Base-by-base conservation (phyloP, 306 rosid species). In the Delonix regia region DNA sequence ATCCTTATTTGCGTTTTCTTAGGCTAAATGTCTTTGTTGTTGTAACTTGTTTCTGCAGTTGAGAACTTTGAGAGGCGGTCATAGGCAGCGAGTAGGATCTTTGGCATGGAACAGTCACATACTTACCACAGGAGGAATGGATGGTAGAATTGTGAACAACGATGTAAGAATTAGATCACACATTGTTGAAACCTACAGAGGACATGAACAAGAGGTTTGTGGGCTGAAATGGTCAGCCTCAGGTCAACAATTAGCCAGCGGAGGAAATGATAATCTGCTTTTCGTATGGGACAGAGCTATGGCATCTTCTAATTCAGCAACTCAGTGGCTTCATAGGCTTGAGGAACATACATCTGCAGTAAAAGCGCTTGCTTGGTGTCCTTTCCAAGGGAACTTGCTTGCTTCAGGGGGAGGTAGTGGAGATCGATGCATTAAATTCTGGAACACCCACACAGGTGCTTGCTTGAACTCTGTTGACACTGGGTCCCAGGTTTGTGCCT, bases 391-490 rank as follows among this genome's bases (percentile, higher is more conserved):
- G 45, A 89, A 87, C 53, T 72, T 89, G 71, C 61, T 89, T 4
- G 89, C 88, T 13, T 57, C 91, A 0, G 91, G 91, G 9, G 91
- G 91, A 49, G 89, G 93, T 4, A 82, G 77, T 0, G 87, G 91
- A 21, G 91, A 89, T 25, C 85, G 84, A 14, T 63, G 81, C 85
- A 87, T 89, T 7, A 89, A 89, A 75, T 87, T 87, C 64, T 89
- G 89, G 93, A 88, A 88, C 77, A 86, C 92, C 11, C 91, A 90
- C 77, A 90, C 91, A 0, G 92, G 94, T 2, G 87, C 92, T 1
- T 90, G 92, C 82, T 64, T 90, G 85, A 90, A 90, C 74, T 84
- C 90, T 0, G 78, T 90, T 3, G 84, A 89, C 75, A 89, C 92
- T 14, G 90, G 92, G 7, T 89, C 92, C 39, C 92, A 89, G 60